Evolutionary conservation across 345 rosid genomes (phyloP).

Genomic region (Trapa bicornis): DNA sequence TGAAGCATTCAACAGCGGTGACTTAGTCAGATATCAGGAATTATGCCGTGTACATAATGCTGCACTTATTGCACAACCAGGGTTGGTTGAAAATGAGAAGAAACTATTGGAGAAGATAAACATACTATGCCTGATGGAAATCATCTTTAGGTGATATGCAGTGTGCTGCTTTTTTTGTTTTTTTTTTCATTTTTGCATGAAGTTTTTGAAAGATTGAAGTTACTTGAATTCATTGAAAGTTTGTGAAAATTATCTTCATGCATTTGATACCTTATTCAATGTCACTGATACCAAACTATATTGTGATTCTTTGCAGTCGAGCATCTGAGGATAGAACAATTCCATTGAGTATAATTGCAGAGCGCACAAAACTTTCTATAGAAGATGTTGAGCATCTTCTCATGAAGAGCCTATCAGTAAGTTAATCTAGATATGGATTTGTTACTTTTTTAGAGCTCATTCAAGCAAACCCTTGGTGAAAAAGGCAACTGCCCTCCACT

Average conservation of each 20-base stretch:
- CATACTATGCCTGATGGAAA: constrained; percentile 95
- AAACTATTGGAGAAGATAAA: constrained; percentile 90
- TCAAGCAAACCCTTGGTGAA: not conserved
- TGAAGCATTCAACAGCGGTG: constrained; percentile 85
- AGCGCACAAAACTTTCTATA: constrained; percentile 72
- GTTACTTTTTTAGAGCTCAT: not conserved
- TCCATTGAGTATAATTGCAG: constrained; percentile 74
- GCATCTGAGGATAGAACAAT: constrained; percentile 95
- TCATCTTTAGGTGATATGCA: constrained; percentile 71
- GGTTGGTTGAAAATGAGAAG: constrained; percentile 80
- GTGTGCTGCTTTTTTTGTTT: not conserved
- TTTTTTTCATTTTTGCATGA: not conserved
- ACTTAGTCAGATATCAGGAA: constrained; percentile 75
- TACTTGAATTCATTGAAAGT: not conserved
- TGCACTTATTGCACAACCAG: constrained; percentile 81
- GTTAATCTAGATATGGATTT: constrained; percentile 17
- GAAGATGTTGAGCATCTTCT: constrained; percentile 96
- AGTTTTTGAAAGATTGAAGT: not conserved
- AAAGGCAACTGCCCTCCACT: not conserved
- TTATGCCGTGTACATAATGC: constrained; percentile 74
- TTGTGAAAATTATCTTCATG: not conserved
- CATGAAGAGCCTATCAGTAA: constrained; percentile 94
- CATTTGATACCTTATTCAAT: not conserved
- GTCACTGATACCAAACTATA: constrained; percentile 7
- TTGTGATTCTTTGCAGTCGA: constrained; percentile 44